Conservation (phyloP, 805 yeast species). For the Saccharomycodes ludwigii region DNA sequence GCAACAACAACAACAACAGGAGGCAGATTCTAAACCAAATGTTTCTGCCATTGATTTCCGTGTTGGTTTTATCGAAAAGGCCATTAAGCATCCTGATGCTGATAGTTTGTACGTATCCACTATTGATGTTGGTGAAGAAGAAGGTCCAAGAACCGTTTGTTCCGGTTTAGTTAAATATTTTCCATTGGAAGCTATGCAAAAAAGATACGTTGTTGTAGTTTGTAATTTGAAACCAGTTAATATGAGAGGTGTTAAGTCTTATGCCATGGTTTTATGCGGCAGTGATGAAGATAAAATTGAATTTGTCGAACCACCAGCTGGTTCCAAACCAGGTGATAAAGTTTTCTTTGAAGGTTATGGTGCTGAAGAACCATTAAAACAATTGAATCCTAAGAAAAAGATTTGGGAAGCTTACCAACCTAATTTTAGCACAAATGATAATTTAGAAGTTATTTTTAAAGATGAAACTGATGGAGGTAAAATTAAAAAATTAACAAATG, state of each 20-base stretch:
- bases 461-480: constrained; percentile 57
- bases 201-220: constrained; percentile 78
- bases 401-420: constrained; percentile 95
- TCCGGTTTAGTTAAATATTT: constrained; percentile 88
- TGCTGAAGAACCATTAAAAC: constrained; percentile 80
- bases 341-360: constrained; percentile 80
- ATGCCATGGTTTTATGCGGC: constrained; percentile 95
- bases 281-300: constrained; percentile 68
- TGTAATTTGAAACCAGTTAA: constrained; percentile 96
- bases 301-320: constrained; percentile 89
- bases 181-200: constrained; percentile 90
- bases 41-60: constrained; percentile 86
- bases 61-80: constrained; percentile 95
- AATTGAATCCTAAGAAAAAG: constrained; percentile 95
- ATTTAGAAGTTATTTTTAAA: constrained; percentile 67
- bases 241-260: constrained; percentile 94
- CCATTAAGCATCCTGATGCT: constrained; percentile 95
- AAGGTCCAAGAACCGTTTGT: constrained; percentile 96
- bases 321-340: constrained; percentile 91
- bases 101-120: constrained; percentile 94
- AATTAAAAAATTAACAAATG: constrained; percentile 57
- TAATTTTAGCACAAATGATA: constrained; percentile 66
- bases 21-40: constrained; percentile 46
- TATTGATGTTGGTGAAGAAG: constrained; percentile 90
- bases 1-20: constrained; percentile 27